Evolutionary conservation across 2,329 filamentous ascomycete genomes (phyloP).

Genomic region (Cladosporium phlei): DNA sequence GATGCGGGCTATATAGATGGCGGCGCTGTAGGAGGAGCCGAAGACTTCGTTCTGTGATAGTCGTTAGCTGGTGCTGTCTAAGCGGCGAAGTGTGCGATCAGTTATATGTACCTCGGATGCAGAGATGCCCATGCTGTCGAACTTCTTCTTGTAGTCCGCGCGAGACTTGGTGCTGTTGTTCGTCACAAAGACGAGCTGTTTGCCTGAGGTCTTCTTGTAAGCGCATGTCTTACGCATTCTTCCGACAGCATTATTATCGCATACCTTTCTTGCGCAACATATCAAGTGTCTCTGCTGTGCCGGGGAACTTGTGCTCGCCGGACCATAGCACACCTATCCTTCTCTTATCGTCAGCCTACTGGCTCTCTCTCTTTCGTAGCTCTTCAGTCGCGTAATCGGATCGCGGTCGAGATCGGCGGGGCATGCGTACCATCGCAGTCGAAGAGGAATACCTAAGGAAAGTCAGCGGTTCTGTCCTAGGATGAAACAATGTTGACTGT

Average conservation of each 20-base stretch:
- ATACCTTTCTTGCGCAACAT: slow-evolving; percentile 75
- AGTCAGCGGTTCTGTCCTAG: slow-evolving; percentile 9
- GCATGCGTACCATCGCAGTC: slow-evolving; percentile 79
- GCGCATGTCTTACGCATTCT: background rate
- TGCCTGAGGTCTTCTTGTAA: slow-evolving; percentile 53
- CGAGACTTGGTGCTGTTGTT: slow-evolving; percentile 99
- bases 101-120: slow-evolving; percentile 62
- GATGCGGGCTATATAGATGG: slow-evolving; percentile 93
- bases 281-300: slow-evolving; percentile 77
- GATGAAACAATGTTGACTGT: background rate
- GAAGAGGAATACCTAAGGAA: slow-evolving; percentile 76
- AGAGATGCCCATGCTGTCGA: slow-evolving; percentile 74
- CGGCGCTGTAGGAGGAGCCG: slow-evolving; percentile 88
- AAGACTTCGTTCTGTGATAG: slow-evolving; percentile 78
- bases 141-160: slow-evolving; percentile 86
- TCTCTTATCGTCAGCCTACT: slow-evolving; percentile 36
- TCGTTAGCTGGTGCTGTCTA: background rate
- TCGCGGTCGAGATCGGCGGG: background rate
- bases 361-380: background rate
- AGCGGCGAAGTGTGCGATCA: slow-evolving; percentile 5
- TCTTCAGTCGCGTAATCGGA: background rate
- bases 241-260: background rate
- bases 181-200: slow-evolving; percentile 90
- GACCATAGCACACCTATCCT: slow-evolving; percentile 89
- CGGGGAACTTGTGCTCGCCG: slow-evolving; percentile 82